These are phyloP conservation scores for Phalaenopsis equestris DNA, from an alignment of 106 monocot genomes.

Conservation along the genomic window DNA sequence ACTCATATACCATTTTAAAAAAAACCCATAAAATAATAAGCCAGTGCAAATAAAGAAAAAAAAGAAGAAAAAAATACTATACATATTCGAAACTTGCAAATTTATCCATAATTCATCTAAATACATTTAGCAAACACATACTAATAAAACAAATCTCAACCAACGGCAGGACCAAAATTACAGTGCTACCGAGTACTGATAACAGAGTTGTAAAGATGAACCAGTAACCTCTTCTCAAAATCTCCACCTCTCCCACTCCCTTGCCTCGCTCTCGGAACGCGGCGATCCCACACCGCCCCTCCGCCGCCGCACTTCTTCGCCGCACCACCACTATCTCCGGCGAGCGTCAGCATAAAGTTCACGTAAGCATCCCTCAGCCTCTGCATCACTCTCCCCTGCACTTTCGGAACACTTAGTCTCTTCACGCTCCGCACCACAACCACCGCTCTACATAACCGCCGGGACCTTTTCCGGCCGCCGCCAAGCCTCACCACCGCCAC, in stretches of 20 bases:
- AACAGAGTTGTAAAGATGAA: constrained; percentile 17
- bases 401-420: not conserved
- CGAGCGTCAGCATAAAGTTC: constrained; percentile 19
- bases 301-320: not conserved
- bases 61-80: no score
- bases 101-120: no score
- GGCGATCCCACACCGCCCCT: constrained; percentile 15
- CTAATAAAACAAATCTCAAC: no score
- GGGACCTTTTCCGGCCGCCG: not conserved
- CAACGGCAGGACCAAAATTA: no score
- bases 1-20: no score
- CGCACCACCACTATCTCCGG: constrained; percentile 8
- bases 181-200: not conserved
- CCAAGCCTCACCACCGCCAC: constrained; percentile 9
- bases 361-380: constrained; percentile 22
- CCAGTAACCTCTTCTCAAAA: constrained; percentile 20
- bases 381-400: constrained; percentile 4
- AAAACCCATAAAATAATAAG: no score
- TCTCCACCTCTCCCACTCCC: not conserved
- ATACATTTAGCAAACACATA: no score
- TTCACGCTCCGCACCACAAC: not conserved
- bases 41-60: no score
- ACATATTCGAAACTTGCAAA: no score
- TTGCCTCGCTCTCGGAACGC: constrained; percentile 21
- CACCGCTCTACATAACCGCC: not conserved